phyloP scores from a whole-genome alignment of 768 basidiomycete genomes.

The Mycena vulgaris region DNA sequence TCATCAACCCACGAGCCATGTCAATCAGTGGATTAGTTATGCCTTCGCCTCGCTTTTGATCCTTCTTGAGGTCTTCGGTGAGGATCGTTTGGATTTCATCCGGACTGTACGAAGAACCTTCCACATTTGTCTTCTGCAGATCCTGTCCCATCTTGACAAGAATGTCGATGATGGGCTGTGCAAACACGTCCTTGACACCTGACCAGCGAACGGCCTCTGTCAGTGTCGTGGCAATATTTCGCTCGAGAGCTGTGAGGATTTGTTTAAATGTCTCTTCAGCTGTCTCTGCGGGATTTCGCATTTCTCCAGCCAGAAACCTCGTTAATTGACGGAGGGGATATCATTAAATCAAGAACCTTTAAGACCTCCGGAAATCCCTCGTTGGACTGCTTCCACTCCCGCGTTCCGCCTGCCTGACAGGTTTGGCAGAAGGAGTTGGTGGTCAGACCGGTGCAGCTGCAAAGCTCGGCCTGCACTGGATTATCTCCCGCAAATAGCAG shows the following conservation, averaged over 20 bases:
- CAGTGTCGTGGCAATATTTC: constrained; percentile 8
- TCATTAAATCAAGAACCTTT: not conserved
- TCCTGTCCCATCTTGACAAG: constrained; percentile 13
- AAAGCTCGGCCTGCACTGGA: constrained; percentile 55
- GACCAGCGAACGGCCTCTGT: not conserved
- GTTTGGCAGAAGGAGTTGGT: constrained; percentile 51
- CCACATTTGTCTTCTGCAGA: not conserved
- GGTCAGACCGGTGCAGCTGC: constrained; percentile 49
- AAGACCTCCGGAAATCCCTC: constrained; percentile 5
- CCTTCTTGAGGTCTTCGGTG: constrained; percentile 7
- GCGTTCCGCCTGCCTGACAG: constrained; percentile 49
- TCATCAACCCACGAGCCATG: not conserved
- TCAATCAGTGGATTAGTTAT: constrained; percentile 5
- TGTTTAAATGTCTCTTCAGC: constrained; percentile 22
- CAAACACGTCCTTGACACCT: constrained; percentile 1
- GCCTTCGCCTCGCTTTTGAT: constrained; percentile 4
- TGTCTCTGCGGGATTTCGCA: not conserved
- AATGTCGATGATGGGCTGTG: constrained; percentile 3
- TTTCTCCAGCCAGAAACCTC: not conserved
- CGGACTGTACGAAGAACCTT: not conserved
- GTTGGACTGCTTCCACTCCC: constrained; percentile 37
- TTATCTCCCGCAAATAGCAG: constrained; percentile 49
- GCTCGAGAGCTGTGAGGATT: constrained; percentile 24
- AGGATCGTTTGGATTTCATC: constrained; percentile 11
- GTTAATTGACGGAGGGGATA: not conserved